Percentiles rank a stretch among this genome's conserved stretches.
These are phyloP conservation scores for Fagus sylvatica DNA, from an alignment of 306 rosid genomes.

Conservation along the genomic window DNA sequence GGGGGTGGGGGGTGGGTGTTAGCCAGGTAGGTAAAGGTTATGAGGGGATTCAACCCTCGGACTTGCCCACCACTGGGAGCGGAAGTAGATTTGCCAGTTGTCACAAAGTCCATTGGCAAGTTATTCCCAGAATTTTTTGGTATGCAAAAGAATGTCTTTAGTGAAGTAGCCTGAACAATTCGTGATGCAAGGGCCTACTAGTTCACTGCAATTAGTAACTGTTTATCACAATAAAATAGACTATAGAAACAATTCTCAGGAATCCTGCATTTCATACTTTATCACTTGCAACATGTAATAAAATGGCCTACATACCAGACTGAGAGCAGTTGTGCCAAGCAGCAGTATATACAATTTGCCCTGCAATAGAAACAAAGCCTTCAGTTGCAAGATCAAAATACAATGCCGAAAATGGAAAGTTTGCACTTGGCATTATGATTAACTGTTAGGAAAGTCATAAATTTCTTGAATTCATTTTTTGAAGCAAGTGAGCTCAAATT, in stretches of 20 bases:
- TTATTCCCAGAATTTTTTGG: background rate
- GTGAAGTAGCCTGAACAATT: background rate
- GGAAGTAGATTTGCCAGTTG: no score
- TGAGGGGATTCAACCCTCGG: no score
- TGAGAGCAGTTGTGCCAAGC: constrained; percentile 95
- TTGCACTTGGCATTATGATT: no score
- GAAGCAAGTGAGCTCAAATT: no score
- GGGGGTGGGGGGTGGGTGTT: no score
- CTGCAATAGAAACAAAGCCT: constrained; percentile 44
- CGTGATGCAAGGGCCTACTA: background rate
- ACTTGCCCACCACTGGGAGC: no score
- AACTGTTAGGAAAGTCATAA: no score
- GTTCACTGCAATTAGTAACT: constrained; percentile 10
- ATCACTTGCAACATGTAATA: background rate
- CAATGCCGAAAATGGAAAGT: no score
- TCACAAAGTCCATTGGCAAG: no score
- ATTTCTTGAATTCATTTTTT: no score
- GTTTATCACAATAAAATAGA: constrained; percentile 3
- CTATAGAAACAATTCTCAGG: constrained; percentile 10
- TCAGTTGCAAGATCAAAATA: constrained; percentile 8
- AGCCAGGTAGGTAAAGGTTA: no score
- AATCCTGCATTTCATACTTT: constrained; percentile 8
- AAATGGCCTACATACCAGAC: constrained; percentile 64
- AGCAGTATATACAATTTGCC: constrained; percentile 88
- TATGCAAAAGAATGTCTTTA: background rate